A percentile compares a stretch with the other conserved stretches of the same genome.
Evolutionary conservation across 768 basidiomycete species (phyloP).

Genomic region (Macrocybe gigantea): DNA sequence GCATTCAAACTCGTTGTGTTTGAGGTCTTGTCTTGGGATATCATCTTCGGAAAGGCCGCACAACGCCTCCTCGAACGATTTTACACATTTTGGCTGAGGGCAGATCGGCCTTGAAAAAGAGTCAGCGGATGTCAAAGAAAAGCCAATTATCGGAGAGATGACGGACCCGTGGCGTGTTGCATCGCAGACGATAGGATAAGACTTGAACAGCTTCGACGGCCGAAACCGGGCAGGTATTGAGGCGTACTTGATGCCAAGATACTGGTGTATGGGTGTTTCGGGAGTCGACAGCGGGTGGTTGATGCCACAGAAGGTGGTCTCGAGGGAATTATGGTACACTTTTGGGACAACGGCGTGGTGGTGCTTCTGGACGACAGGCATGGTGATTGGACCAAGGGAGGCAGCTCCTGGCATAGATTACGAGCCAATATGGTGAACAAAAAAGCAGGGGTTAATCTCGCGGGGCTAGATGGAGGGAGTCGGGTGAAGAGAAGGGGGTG

Average conservation of each 20-base stretch:
- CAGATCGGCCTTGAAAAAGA: slow-evolving; percentile 57
- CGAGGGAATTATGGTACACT: slow-evolving; percentile 48
- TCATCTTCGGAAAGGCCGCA: slow-evolving; percentile 51
- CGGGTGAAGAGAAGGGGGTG: slow-evolving; percentile 5
- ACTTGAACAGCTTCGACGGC: slow-evolving; percentile 56
- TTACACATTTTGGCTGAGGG: slow-evolving; percentile 48
- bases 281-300: slow-evolving; percentile 55
- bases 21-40: slow-evolving; percentile 46
- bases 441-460: slow-evolving; percentile 3
- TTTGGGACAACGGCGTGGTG: slow-evolving; percentile 19
- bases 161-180: slow-evolving; percentile 65
- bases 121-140: neutral
- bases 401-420: neutral
- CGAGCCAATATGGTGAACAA: slow-evolving; percentile 2
- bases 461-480: slow-evolving; percentile 7
- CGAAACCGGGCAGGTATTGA: slow-evolving; percentile 69
- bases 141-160: neutral
- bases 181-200: slow-evolving; percentile 54
- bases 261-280: slow-evolving; percentile 58
- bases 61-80: slow-evolving; percentile 52
- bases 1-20: slow-evolving; percentile 74
- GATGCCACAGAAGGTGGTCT: slow-evolving; percentile 62
- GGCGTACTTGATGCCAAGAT: slow-evolving; percentile 75
- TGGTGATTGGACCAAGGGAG: slow-evolving; percentile 8
- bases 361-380: slow-evolving; percentile 21